A percentile compares a stretch with the other conserved stretches of the same genome.
These are phyloP conservation scores for Solanum tacnaense DNA, from an alignment of 257 asterid genomes.

Conservation along the genomic window DNA sequence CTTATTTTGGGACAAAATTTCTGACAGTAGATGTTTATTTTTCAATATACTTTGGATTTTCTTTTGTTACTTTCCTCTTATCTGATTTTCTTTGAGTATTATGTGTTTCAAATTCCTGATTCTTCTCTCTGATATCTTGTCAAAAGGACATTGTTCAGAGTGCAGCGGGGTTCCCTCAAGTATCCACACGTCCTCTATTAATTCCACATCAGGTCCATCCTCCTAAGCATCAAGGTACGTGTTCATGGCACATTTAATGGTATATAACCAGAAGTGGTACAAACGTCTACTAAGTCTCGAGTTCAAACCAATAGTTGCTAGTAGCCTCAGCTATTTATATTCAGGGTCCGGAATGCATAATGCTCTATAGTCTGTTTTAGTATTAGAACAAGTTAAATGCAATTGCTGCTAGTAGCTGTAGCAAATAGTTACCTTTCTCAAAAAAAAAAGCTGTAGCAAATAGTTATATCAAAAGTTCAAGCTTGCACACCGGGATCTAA, in stretches of 20 bases:
- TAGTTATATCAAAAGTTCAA: neutral
- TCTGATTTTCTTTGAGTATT: neutral
- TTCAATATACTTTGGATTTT: neutral
- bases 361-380: neutral
- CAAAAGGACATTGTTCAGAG: constrained; percentile 40
- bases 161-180: constrained; percentile 51
- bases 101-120: constrained; percentile 2
- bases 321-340: neutral
- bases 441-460: neutral
- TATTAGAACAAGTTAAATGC: neutral
- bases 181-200: constrained; percentile 37
- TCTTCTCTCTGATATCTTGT: constrained; percentile 3
- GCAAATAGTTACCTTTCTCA: neutral
- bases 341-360: neutral
- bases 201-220: constrained; percentile 42
- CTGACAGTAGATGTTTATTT: neutral
- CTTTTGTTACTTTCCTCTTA: neutral
- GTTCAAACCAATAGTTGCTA: neutral
- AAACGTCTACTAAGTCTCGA: neutral
- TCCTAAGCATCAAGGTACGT: constrained; percentile 72
- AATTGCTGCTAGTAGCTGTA: neutral
- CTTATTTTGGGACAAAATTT: neutral
- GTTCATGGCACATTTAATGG: neutral
- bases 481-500: neutral
- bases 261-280: neutral